phyloP scores from a whole-genome alignment of 1,139 yeast genomes.

The Taphrina flavorubra region DNA sequence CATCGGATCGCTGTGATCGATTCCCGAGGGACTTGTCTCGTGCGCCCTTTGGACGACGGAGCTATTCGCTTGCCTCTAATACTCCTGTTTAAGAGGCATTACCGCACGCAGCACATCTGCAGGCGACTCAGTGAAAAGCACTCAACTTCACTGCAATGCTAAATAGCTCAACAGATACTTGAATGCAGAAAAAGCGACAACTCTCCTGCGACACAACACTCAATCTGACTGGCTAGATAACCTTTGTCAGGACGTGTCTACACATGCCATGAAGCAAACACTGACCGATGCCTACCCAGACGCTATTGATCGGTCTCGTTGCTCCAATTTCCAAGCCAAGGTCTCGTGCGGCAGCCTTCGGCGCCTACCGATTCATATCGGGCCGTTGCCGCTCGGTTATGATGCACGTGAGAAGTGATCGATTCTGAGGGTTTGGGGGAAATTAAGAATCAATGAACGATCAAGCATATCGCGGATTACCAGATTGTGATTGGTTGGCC shows the following conservation, averaged over 20 bases:
- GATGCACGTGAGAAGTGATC: no score
- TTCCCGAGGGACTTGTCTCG: neutral
- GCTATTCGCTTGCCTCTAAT: neutral
- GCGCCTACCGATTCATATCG: neutral
- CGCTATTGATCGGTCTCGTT: neutral
- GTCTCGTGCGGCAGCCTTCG: neutral
- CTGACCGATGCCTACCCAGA: neutral
- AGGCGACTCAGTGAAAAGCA: neutral
- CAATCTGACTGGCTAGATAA: no score
- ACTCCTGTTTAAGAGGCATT: neutral
- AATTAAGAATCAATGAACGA: no score
- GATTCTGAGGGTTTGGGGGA: no score
- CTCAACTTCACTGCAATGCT: neutral
- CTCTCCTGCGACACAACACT: no score
- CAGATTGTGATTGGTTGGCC: no score
- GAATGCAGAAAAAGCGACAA: no score
- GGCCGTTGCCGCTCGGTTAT: neutral
- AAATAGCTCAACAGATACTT: no score
- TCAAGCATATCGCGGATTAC: no score
- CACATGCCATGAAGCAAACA: neutral
- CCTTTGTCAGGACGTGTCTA: no score
- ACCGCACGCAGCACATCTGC: conserved; percentile 3
- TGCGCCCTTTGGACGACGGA: neutral
- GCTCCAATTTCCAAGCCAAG: neutral
- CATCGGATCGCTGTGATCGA: conserved; percentile 3